phyloP scores from a whole-genome alignment of 257 asterid genomes.

The Nicotiana otophora region DNA sequence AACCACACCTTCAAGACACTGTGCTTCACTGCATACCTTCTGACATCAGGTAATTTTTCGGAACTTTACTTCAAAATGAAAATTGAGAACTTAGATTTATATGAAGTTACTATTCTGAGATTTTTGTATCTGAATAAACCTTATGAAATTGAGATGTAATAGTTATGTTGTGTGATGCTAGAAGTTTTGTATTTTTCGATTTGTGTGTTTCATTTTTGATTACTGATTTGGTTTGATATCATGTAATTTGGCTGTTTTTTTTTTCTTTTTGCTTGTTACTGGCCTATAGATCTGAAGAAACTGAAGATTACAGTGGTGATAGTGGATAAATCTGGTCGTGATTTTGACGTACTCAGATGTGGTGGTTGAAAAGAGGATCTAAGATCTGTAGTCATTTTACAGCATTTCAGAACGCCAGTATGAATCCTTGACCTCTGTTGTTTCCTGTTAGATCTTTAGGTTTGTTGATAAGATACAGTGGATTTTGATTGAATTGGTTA shows the following conservation, averaged over 20 bases:
- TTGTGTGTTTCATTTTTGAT: neutral
- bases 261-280: neutral
- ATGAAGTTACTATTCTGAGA: no score
- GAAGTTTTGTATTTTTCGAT: constrained; percentile 23
- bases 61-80: no score
- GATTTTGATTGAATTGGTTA: neutral
- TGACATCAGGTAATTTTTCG: neutral
- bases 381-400: constrained; percentile 29
- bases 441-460: constrained; percentile 25
- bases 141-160: no score
- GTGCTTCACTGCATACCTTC: neutral
- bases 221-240: neutral
- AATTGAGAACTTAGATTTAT: no score
- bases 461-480: constrained; percentile 9
- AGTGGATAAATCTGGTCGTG: constrained; percentile 21
- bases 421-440: constrained; percentile 35
- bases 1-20: neutral
- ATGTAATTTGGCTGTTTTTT: neutral
- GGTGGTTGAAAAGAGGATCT: constrained; percentile 76
- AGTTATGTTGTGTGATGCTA: neutral
- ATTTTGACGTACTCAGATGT: constrained; percentile 48
- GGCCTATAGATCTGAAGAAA: constrained; percentile 70
- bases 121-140: no score
- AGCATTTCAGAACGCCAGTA: neutral
- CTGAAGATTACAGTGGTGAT: constrained; percentile 29